phyloP scores from a whole-genome alignment of 2,329 filamentous ascomycete genomes.

The Exophiala oligosperma region DNA sequence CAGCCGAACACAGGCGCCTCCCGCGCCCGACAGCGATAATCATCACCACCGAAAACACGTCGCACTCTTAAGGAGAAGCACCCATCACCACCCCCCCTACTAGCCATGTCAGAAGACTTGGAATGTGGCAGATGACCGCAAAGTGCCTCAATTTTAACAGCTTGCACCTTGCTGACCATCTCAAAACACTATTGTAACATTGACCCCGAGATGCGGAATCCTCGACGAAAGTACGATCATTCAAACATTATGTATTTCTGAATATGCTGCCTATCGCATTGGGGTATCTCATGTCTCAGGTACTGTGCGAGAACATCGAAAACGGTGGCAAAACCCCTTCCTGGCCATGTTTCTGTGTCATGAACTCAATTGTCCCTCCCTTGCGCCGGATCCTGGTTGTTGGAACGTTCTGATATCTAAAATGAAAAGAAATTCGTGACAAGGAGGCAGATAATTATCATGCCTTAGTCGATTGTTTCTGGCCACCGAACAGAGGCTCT shows the following conservation, averaged over 20 bases:
- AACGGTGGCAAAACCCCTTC: not conserved
- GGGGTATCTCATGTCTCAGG: too few relatives aligned
- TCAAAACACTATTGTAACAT: too few relatives aligned
- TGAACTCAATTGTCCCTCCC: not conserved
- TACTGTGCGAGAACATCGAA: too few relatives aligned
- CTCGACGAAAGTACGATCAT: too few relatives aligned
- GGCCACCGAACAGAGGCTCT: conserved; percentile 14
- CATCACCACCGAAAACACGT: not conserved
- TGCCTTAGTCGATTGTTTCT: conserved; percentile 8
- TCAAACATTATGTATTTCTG: too few relatives aligned
- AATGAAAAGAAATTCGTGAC: conserved; percentile 13
- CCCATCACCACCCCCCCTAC: not conserved
- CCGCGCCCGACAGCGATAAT: not conserved
- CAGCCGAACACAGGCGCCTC: conserved; percentile 1
- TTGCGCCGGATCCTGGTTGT: not conserved
- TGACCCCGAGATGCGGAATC: too few relatives aligned
- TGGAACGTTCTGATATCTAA: not conserved
- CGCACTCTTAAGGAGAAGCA: not conserved
- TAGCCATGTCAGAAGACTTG: too few relatives aligned
- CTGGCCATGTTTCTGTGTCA: not conserved
- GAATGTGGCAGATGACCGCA: too few relatives aligned
- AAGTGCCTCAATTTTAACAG: too few relatives aligned
- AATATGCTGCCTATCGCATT: too few relatives aligned
- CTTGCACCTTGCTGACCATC: too few relatives aligned
- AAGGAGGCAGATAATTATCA: conserved; percentile 3